These are phyloP conservation scores for Nakaseomyces sp. DNA, from an alignment of 1,139 yeast genomes.

Conservation along the genomic window DNA sequence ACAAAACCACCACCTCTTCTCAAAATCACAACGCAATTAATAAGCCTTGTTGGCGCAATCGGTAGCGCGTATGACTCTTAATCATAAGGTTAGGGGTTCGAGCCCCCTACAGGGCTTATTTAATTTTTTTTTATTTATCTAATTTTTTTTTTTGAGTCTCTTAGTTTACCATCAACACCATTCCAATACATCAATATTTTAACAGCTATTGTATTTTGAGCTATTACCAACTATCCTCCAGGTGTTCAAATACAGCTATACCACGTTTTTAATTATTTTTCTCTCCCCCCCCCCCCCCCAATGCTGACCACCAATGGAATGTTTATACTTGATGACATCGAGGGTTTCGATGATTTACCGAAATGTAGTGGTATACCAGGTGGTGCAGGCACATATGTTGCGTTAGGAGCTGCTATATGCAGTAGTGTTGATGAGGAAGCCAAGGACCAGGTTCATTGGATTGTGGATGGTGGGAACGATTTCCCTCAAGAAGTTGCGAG, in stretches of 20 bases:
- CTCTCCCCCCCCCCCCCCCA: too few species aligned
- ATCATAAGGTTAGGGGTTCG: conserved; percentile 40
- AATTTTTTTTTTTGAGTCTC: too few species aligned
- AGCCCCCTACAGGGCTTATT: conserved; percentile 38
- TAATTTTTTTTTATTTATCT: conserved; percentile 12
- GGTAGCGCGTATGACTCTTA: conserved; percentile 42
- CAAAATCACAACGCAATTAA: background rate
- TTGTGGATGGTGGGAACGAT: conserved; percentile 73
- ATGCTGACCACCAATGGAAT: conserved; percentile 65
- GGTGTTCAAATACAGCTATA: too few species aligned
- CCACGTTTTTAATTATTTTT: too few species aligned
- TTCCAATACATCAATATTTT: too few species aligned
- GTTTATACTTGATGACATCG: conserved; percentile 88
- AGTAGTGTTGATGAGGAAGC: too few species aligned
- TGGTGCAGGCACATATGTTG: conserved; percentile 84
- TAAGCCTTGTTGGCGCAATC: conserved; percentile 40
- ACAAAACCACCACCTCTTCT: background rate
- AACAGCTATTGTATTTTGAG: too few species aligned
- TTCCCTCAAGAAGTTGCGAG: conserved; percentile 46
- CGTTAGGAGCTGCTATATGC: conserved; percentile 61
- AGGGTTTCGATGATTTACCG: conserved; percentile 33
- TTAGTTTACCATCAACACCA: too few species aligned
- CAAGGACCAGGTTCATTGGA: conserved; percentile 43
- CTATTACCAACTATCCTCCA: too few species aligned
- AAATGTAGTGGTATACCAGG: conserved; percentile 57